Conservation (phyloP, 2,329 filamentous ascomycete genomes). For the Hymenoscyphus albidus region DNA sequence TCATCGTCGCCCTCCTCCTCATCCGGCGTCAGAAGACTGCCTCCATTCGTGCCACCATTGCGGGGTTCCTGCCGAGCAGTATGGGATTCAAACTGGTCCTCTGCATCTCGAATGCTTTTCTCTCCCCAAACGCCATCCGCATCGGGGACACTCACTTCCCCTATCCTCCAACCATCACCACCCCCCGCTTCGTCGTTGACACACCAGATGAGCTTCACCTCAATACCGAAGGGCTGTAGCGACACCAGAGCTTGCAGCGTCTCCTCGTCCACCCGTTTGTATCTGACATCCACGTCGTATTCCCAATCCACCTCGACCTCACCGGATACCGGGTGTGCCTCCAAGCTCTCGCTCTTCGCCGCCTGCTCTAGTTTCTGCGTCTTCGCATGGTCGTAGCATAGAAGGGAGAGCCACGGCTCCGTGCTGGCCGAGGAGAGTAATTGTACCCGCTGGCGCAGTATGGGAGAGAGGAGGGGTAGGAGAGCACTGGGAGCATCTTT, state of each 20-base stretch:
- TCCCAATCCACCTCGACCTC: slow-evolving; percentile 71
- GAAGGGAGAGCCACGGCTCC: slow-evolving; percentile 70
- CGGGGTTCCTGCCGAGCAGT: slow-evolving; percentile 1
- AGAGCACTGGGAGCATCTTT: slow-evolving; percentile 53
- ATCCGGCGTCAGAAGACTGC: slow-evolving; percentile 20
- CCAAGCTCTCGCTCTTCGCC: slow-evolving; percentile 59
- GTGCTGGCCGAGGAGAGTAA: slow-evolving; percentile 56
- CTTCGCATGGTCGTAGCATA: slow-evolving; percentile 61
- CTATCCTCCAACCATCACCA: slow-evolving; percentile 65
- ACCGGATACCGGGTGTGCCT: slow-evolving; percentile 77
- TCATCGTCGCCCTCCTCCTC: slow-evolving; percentile 66
- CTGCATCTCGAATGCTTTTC: slow-evolving; percentile 55
- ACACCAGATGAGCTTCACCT: slow-evolving; percentile 67
- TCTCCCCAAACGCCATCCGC: slow-evolving; percentile 46
- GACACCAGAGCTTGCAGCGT: slow-evolving; percentile 67
- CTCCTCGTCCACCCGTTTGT: slow-evolving; percentile 68
- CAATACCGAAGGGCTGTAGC: slow-evolving; percentile 57
- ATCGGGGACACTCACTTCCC: slow-evolving; percentile 62
- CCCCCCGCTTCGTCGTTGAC: slow-evolving; percentile 52
- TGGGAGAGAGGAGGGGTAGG: slow-evolving; percentile 60
- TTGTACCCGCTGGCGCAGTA: slow-evolving; percentile 62
- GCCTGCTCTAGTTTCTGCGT: slow-evolving; percentile 55
- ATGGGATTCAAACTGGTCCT: slow-evolving; percentile 47
- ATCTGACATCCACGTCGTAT: slow-evolving; percentile 60
- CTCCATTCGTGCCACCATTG: slow-evolving; percentile 19